Base-by-base conservation (phyloP, 2,329 filamentous ascomycete species). In the Trichoderma koningiopsis region DNA sequence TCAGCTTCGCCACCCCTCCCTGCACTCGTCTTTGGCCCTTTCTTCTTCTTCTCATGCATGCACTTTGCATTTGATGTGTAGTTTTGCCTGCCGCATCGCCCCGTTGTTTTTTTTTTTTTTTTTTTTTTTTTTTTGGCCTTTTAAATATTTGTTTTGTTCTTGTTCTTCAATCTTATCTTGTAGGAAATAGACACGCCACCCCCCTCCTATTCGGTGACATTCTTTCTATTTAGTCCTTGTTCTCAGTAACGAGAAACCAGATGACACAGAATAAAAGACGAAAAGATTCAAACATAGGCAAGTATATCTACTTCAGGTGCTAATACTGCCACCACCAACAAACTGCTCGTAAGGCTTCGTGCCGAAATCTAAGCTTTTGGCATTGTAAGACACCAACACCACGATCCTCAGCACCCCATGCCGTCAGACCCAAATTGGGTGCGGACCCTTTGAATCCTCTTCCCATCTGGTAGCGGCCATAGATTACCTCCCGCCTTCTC, bases 1-100 rank as follows among this genome's bases (percentile, higher is more conserved):
- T 33, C 33, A 64, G 61, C 61, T 64, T 64, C 61, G 43, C 55
- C 65, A 61, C 56, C 56, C 62, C 62, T 65, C 62, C 62, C 31
- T 57, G 29, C 29, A 10, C 33, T 24, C 5, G 19, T 57, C 19
- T 7, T 52, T 27, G 19, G 43, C 29, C 22, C 59, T 61, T 24
- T 31, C 22, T 33, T 33, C 7, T n/a, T n/a, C 60, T 53, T 53
- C 19, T 11, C 10, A 64, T 65, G 62, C 62, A 65, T 24, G 62
- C 62, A 65, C 62, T 65, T 65, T 65, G 62, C 52, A 56, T 55
- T 43, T 24, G 16, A 16, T 40, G 16, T 40, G 37, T 2, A 5
- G n/a, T 33, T n/a, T 31, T 60, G 49, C 24, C 24, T 55, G 47
- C 31, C 40, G 58, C 52, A 55, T 64, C 61, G 61, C 61, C 60